Evolutionary conservation across 108 stramenopile genomes (phyloP).

Genomic region (Aurantiochytrium sp.): DNA sequence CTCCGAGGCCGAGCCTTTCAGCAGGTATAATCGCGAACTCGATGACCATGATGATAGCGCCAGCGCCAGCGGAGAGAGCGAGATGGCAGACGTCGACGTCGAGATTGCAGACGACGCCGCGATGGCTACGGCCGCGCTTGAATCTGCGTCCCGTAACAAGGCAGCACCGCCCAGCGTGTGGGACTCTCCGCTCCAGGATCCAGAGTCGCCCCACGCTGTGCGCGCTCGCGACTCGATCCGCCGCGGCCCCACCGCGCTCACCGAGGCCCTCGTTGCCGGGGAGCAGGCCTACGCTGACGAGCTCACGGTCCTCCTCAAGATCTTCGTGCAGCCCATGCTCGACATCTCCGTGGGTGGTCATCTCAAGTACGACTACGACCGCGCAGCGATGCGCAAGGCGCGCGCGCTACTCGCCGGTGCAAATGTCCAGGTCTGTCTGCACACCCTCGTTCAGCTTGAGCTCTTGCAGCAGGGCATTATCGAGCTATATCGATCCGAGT

Average conservation of each 20-base stretch:
- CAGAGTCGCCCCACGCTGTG: background rate
- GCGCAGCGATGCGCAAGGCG: background rate
- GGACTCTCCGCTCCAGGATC: background rate
- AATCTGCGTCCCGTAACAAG: background rate
- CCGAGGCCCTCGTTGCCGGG: background rate
- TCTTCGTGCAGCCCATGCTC: background rate
- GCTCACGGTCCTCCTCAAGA: background rate
- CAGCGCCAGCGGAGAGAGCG: too few relatives aligned
- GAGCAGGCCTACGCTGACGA: background rate
- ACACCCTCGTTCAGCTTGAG: background rate
- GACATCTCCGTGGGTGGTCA: background rate
- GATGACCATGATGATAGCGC: too few relatives aligned
- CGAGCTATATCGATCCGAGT: background rate
- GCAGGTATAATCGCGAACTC: too few relatives aligned
- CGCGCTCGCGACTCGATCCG: background rate
- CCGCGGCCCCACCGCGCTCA: background rate
- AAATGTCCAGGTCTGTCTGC: background rate
- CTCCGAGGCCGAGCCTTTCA: too few relatives aligned
- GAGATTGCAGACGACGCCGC: background rate
- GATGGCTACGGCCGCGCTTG: background rate
- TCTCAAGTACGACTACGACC: conserved; percentile 2
- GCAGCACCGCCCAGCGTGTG: background rate
- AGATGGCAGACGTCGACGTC: background rate
- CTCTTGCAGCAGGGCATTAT: background rate
- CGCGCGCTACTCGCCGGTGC: background rate